Evolutionary conservation across 2,329 filamentous ascomycete species (phyloP).

Genomic region (Botrytis tulipae): DNA sequence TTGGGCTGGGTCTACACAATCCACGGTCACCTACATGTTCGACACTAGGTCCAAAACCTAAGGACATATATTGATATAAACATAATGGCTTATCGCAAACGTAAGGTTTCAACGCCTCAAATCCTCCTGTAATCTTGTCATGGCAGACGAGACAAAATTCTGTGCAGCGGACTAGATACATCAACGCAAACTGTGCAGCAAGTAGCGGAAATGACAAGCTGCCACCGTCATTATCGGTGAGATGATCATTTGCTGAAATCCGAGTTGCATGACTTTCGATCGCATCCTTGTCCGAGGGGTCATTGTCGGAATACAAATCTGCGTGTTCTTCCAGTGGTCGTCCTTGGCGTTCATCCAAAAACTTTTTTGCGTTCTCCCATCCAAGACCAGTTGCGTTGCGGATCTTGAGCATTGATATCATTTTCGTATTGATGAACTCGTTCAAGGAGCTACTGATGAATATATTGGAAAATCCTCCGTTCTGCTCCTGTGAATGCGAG

Average conservation of each 20-base stretch:
- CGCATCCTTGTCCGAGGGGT: constrained; percentile 19
- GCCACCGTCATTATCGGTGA: constrained; percentile 32
- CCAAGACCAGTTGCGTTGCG: constrained; percentile 51
- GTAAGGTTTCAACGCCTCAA: constrained; percentile 72
- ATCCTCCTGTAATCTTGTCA: constrained; percentile 59
- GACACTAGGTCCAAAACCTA: constrained; percentile 82
- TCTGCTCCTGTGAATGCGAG: not conserved
- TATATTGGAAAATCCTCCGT: constrained; percentile 50
- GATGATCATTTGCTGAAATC: constrained; percentile 37
- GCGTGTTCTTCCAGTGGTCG: constrained; percentile 25
- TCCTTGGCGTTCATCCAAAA: constrained; percentile 33
- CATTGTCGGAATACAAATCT: constrained; percentile 19
- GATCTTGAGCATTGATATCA: constrained; percentile 61
- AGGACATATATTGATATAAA: constrained; percentile 80
- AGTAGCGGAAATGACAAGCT: constrained; percentile 53
- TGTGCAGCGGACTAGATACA: constrained; percentile 75
- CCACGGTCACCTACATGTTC: constrained; percentile 54
- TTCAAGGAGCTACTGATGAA: constrained; percentile 74
- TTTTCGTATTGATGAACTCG: constrained; percentile 62
- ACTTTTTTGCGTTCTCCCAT: constrained; percentile 64
- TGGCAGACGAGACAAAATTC: constrained; percentile 89
- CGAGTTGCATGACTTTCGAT: constrained; percentile 26
- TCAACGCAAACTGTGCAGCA: constrained; percentile 72
- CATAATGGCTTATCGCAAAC: constrained; percentile 76
- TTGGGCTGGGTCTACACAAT: not conserved